Conservation (phyloP, 2,329 filamentous ascomycete genomes). For the Alternaria sp. region DNA sequence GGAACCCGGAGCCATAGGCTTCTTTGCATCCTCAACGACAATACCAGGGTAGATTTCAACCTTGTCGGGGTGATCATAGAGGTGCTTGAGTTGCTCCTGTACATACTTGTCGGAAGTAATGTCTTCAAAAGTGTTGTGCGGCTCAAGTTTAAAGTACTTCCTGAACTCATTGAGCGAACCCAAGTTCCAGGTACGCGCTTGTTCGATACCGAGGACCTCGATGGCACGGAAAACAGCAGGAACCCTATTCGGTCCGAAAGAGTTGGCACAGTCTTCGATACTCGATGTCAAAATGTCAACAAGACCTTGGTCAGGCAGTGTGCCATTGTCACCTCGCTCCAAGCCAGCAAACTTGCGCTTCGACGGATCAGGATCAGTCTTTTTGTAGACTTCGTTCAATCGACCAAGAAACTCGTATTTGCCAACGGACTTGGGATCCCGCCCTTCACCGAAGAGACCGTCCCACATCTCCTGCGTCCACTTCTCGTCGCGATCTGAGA, state of each 20-base stretch:
- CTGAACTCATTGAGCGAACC: constrained; percentile 85
- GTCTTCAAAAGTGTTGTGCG: constrained; percentile 79
- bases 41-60: constrained; percentile 84
- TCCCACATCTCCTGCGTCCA: constrained; percentile 72
- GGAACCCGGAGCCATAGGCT: constrained; percentile 71
- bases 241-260: constrained; percentile 70
- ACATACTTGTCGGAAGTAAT: constrained; percentile 81
- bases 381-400: constrained; percentile 68
- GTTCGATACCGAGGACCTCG: constrained; percentile 81
- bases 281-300: constrained; percentile 72
- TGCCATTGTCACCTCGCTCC: constrained; percentile 70
- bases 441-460: constrained; percentile 56
- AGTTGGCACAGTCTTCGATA: constrained; percentile 77
- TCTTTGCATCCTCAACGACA: constrained; percentile 77
- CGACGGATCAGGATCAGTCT: constrained; percentile 70
- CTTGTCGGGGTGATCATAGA: constrained; percentile 78
- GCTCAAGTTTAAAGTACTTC: constrained; percentile 79
- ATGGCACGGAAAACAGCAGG: constrained; percentile 76
- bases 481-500: constrained; percentile 76
- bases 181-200: constrained; percentile 78
- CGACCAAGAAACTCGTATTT: constrained; percentile 68
- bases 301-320: constrained; percentile 78
- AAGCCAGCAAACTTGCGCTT: constrained; percentile 74
- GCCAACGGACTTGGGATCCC: constrained; percentile 63
- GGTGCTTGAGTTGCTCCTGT: constrained; percentile 65